Conservation (phyloP, 768 basidiomycete genomes). For the Goffeauzyma gilvescens region DNA sequence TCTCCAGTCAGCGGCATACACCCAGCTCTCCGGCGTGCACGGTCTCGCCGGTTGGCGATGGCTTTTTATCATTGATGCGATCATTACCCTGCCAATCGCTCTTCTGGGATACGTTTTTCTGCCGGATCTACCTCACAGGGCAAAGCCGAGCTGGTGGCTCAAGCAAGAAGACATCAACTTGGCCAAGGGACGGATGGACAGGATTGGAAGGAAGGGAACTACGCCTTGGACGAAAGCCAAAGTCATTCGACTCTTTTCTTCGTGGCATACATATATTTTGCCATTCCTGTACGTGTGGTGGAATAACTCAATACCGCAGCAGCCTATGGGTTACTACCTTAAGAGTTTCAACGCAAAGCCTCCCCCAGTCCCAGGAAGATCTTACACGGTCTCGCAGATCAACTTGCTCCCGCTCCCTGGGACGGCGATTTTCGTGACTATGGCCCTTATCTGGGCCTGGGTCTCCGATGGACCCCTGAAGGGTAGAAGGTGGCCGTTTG, state of each 20-base stretch:
- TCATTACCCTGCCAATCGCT: slow-evolving; percentile 14
- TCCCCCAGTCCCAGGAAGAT: slow-evolving; percentile 13
- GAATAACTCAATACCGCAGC: slow-evolving; percentile 8
- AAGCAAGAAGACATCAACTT: slow-evolving; percentile 13
- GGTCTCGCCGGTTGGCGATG: slow-evolving; percentile 17
- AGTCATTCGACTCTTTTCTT: slow-evolving; percentile 9
- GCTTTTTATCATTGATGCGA: slow-evolving; percentile 16
- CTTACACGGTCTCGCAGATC: slow-evolving; percentile 18
- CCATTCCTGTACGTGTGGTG: slow-evolving; percentile 10
- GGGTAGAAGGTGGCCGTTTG: slow-evolving; percentile 17
- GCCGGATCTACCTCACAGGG: slow-evolving; percentile 13
- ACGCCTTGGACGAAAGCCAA: slow-evolving; percentile 12
- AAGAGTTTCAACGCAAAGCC: slow-evolving; percentile 18
- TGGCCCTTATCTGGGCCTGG: slow-evolving; percentile 14
- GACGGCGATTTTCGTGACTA: slow-evolving; percentile 13
- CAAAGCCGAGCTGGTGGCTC: slow-evolving; percentile 13
- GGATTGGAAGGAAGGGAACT: slow-evolving; percentile 11
- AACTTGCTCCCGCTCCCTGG: slow-evolving; percentile 7
- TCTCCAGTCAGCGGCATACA: slow-evolving; percentile 21
- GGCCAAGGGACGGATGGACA: slow-evolving; percentile 11
- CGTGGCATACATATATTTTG: slow-evolving; percentile 20
- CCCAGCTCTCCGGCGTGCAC: slow-evolving; percentile 12
- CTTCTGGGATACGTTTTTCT: slow-evolving; percentile 15
- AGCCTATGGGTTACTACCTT: slow-evolving; percentile 18
- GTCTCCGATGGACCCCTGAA: slow-evolving; percentile 17